Base-by-base conservation (phyloP, 202 grass and related monocot species). In the Schoenoplectus tabernaemontani region DNA sequence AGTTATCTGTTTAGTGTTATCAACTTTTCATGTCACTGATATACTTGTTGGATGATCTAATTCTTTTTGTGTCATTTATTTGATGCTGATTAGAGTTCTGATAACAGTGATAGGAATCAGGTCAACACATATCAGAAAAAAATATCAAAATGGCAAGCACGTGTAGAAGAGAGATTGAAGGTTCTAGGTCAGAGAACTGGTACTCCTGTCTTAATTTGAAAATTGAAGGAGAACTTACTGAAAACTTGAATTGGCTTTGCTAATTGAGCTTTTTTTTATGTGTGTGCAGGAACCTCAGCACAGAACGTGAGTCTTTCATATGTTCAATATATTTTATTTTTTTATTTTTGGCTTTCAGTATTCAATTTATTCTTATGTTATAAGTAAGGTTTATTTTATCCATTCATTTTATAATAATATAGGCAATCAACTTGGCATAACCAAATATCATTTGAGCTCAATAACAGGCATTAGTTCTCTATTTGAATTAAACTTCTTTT, bases 91-190 rank as follows among this genome's bases (percentile, higher is more conserved):
- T 4, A 66, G 67, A n/a, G 20, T 39, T 41, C 33, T 41, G 9
- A 77, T 87, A 74, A 70, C 84, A 98, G 91, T 60, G 95, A 94
- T 66, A 88, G 82, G 50, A 78, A 82, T 28, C 91, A 98, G 61
- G 89, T 94, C 11, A 89, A 86, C 73, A 78, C 83, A 76, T 92
- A 98, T 83, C 89, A 93, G 78, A 87, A 98, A 86, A 98, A 98
- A 82, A 90, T 98, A 74, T 85, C 89, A n/a, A 94, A 90, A 78
- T 98, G 95, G 95, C 91, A 90, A 83, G 34, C 84, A 11, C 87
- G 87, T 64, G 89, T 98, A 2, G 89, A 89, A 75, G 95, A 98
- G 38, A 87, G 91, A 30, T 86, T 98, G 54, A 84, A 84, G 61
- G 84, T 94, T 42, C 85, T 98, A 42, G 84, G 79, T 17, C 84